Percentiles rank a stretch among this genome's conserved stretches.
Evolutionary conservation across 352 stramenopile species (phyloP).

Genomic region (Phytophthora agathidicida): DNA sequence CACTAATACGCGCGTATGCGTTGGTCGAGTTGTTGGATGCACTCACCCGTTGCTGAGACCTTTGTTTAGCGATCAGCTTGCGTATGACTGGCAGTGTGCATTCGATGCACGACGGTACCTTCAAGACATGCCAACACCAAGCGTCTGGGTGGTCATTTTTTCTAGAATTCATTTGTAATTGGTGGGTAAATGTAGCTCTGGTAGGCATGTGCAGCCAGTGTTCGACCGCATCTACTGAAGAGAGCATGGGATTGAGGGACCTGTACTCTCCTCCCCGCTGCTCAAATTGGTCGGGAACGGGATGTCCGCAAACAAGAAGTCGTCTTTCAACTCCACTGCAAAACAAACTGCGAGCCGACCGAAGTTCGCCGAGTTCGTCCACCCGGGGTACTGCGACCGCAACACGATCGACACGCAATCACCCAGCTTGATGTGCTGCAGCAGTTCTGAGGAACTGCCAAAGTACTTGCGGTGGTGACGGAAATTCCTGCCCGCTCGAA

Average conservation of each 20-base stretch:
- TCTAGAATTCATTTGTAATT: slow-evolving; percentile 15
- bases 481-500: slow-evolving; percentile 48
- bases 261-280: slow-evolving; percentile 4
- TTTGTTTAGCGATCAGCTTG: too few species aligned
- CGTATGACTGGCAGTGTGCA: too few species aligned
- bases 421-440: slow-evolving; percentile 48
- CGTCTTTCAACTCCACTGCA: slow-evolving; percentile 51
- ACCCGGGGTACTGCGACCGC: slow-evolving; percentile 65
- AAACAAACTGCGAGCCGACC: slow-evolving; percentile 55
- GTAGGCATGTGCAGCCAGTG: too few species aligned
- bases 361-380: slow-evolving; percentile 68
- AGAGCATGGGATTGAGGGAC: slow-evolving; percentile 20
- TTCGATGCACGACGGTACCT: too few species aligned
- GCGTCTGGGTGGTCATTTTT: background rate
- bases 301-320: slow-evolving; percentile 47
- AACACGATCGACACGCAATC: slow-evolving; percentile 59
- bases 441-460: slow-evolving; percentile 29
- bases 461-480: slow-evolving; percentile 71
- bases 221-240: slow-evolving; percentile 41
- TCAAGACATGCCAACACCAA: too few species aligned
- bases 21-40: too few species aligned
- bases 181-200: background rate
- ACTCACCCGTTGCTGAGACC: too few species aligned
- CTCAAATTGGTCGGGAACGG: slow-evolving; percentile 39
- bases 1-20: too few species aligned